phyloP scores from a whole-genome alignment of 495 filamentous ascomycete species.

The Hypoxylon fragiforme region DNA sequence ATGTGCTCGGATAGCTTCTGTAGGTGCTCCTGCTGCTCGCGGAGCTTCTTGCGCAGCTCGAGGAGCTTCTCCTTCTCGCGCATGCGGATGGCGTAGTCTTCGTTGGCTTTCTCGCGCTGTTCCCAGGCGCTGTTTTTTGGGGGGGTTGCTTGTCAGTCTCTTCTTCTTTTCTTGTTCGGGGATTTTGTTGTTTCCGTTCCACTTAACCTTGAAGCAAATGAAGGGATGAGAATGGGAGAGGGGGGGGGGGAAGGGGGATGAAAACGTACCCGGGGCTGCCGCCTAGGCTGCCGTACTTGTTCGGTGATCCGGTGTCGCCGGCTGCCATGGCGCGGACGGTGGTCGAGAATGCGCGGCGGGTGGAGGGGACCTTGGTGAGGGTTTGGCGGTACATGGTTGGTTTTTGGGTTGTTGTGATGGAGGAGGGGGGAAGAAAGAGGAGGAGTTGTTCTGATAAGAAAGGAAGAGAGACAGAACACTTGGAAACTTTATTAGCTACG shows the following conservation, averaged over 20 bases:
- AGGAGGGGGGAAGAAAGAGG: background rate
- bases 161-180: constrained; percentile 4
- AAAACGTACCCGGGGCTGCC: constrained; percentile 48
- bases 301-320: constrained; percentile 70
- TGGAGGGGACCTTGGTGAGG: constrained; percentile 57
- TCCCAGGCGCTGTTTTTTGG: constrained; percentile 66
- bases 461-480: background rate
- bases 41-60: constrained; percentile 74
- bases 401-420: constrained; percentile 7
- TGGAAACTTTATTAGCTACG: background rate
- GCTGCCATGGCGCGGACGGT: constrained; percentile 63
- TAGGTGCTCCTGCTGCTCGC: constrained; percentile 77
- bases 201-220: too few species aligned
- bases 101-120: constrained; percentile 83
- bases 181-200: too few species aligned
- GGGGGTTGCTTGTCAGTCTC: too few species aligned
- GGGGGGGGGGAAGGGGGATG: too few species aligned
- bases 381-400: constrained; percentile 68
- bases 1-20: constrained; percentile 83
- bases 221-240: background rate
- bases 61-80: constrained; percentile 84
- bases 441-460: constrained; percentile 3
- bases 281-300: constrained; percentile 44
- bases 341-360: constrained; percentile 62
- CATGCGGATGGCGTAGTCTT: constrained; percentile 79